Percentiles rank a stretch among this genome's conserved stretches.
Conservation (phyloP, 1,284 basidiomycete genomes). For the Ganoderma boninense region DNA sequence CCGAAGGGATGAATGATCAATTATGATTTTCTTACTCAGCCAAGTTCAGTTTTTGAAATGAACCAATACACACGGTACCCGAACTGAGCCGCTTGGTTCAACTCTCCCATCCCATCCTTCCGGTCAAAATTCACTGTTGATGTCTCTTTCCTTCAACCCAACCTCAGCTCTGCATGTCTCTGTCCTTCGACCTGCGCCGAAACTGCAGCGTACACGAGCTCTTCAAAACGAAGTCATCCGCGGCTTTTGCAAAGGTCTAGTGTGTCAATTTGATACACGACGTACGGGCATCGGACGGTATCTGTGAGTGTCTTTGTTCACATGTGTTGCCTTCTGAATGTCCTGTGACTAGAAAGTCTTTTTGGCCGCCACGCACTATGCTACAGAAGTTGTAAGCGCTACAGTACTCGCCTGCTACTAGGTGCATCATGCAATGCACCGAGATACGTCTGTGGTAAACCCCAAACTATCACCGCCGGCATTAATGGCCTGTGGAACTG, state of each 20-base stretch:
- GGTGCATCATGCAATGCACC: background rate
- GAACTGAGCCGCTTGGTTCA: background rate
- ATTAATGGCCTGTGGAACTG: background rate
- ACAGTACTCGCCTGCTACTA: no score
- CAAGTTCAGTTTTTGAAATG: background rate
- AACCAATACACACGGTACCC: background rate
- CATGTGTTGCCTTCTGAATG: background rate
- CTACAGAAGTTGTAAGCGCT: no score
- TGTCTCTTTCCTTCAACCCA: background rate
- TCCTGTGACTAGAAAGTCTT: no score
- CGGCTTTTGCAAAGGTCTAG: background rate
- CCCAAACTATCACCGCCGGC: constrained; percentile 4
- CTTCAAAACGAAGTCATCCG: background rate
- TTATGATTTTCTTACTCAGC: background rate
- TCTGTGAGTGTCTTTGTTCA: background rate
- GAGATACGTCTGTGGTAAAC: background rate
- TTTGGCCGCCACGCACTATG: no score
- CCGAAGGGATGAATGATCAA: background rate
- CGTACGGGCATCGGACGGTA: background rate
- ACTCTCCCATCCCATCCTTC: background rate
- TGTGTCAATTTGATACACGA: background rate
- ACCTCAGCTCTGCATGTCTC: background rate
- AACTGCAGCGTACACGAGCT: background rate
- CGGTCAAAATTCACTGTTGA: background rate
- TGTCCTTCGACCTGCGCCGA: background rate